A percentile compares a stretch with the other conserved stretches of the same genome.
Evolutionary conservation across 2,329 filamentous ascomycete genomes (phyloP).

Genomic region (Tolypocladium ovalisporum): DNA sequence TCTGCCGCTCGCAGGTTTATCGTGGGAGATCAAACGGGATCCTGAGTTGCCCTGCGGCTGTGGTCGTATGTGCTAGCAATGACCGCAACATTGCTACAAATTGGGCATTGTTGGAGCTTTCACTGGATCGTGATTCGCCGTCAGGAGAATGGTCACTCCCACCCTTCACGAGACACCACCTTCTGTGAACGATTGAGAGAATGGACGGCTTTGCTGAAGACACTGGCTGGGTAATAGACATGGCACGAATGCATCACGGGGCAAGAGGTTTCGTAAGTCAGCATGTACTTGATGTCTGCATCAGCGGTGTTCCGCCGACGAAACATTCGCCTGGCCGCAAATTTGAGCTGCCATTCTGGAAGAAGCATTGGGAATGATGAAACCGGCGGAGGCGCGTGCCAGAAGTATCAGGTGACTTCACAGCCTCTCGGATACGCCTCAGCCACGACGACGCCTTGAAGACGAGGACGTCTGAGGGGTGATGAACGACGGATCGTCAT

Average conservation of each 20-base stretch:
- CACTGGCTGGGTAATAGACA: background rate
- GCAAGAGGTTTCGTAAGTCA: background rate
- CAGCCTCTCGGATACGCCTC: background rate
- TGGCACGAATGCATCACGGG: background rate
- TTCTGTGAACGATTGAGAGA: background rate
- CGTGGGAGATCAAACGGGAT: constrained; percentile 6
- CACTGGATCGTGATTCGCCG: too few relatives aligned
- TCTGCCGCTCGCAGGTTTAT: constrained; percentile 7
- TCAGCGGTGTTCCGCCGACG: background rate
- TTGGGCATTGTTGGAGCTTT: background rate
- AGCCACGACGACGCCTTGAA: background rate
- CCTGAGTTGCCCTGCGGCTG: constrained; percentile 4
- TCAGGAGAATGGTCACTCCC: too few relatives aligned
- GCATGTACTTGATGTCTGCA: background rate
- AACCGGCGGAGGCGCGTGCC: background rate
- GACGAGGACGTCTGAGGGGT: background rate
- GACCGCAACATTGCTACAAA: background rate
- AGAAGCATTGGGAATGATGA: background rate
- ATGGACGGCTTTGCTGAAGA: background rate
- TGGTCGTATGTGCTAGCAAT: constrained; percentile 6
- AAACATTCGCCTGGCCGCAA: background rate
- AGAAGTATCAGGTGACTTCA: background rate
- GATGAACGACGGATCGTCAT: background rate
- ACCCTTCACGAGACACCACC: background rate
- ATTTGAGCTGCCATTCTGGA: background rate